Evolutionary conservation across 768 basidiomycete genomes (phyloP).

Genomic region (Naganishia vishniacii): DNA sequence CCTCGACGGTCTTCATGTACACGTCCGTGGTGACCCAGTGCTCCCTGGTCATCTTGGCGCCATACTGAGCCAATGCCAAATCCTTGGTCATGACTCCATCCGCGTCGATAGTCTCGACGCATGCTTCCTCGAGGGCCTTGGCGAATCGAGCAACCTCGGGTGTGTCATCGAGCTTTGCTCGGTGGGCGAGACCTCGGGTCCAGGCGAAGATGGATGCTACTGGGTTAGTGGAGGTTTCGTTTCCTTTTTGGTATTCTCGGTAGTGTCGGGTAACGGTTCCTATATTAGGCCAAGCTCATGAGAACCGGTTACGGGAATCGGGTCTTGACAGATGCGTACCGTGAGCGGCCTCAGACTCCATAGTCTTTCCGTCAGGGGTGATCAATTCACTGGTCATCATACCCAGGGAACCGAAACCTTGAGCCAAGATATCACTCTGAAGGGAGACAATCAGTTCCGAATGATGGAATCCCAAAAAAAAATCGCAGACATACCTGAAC

Average conservation of each 20-base stretch:
- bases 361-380: constrained; percentile 84
- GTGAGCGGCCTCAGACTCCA: constrained; percentile 96
- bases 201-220: constrained; percentile 98
- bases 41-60: constrained; percentile 79
- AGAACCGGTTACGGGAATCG: background rate
- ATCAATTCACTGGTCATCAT: constrained; percentile 98
- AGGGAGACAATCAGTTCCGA: constrained; percentile 36
- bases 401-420: constrained; percentile 91
- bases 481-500: constrained; percentile 57
- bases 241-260: constrained; percentile 93
- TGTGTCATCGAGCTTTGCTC: constrained; percentile 86
- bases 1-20: constrained; percentile 90
- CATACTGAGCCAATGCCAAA: constrained; percentile 86
- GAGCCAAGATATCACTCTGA: constrained; percentile 88
- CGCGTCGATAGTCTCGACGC: constrained; percentile 81
- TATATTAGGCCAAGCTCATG: constrained; percentile 30
- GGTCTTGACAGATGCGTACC: constrained; percentile 51
- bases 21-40: constrained; percentile 94
- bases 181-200: constrained; percentile 89
- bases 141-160: constrained; percentile 68
- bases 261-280: constrained; percentile 93
- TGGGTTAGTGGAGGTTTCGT: constrained; percentile 96
- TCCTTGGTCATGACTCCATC: constrained; percentile 97
- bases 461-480: background rate
- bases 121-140: constrained; percentile 71